Conservation (phyloP, 768 basidiomycete species). For the Phanerochaete sordida region DNA sequence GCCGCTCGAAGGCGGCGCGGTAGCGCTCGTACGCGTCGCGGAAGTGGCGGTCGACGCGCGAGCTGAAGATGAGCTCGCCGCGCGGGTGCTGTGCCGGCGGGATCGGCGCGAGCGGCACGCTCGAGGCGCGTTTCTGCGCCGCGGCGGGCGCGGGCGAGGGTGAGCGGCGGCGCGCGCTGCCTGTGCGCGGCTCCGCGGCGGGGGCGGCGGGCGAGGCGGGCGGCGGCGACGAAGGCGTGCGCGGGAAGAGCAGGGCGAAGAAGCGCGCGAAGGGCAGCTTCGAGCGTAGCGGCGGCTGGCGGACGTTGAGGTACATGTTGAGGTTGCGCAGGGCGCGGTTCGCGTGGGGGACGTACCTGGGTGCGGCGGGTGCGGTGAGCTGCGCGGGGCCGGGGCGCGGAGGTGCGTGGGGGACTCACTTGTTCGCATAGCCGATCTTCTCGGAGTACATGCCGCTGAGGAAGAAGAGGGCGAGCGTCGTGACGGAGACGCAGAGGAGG, state of each 20-base stretch:
- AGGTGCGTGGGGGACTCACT: constrained; percentile 36
- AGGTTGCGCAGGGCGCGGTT: constrained; percentile 88
- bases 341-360: constrained; percentile 93
- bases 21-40: constrained; percentile 92
- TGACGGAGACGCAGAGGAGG: constrained; percentile 81
- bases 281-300: constrained; percentile 68
- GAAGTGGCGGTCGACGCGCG: constrained; percentile 77
- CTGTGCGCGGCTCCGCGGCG: constrained; percentile 17
- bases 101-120: constrained; percentile 68
- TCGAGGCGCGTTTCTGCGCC: constrained; percentile 41
- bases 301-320: constrained; percentile 97
- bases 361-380: not conserved
- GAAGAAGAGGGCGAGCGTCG: constrained; percentile 91
- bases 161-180: constrained; percentile 29
- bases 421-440: constrained; percentile 94
- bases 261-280: constrained; percentile 49
- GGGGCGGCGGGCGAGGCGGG: constrained; percentile 36
- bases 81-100: constrained; percentile 88
- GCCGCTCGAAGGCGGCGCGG: constrained; percentile 79
- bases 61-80: constrained; percentile 95
- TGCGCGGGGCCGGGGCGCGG: not conserved
- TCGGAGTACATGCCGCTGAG: constrained; percentile 95
- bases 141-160: constrained; percentile 25
- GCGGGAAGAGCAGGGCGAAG: constrained; percentile 51
- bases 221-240: constrained; percentile 24